Percentiles rank a stretch among this genome's conserved stretches.
These are phyloP conservation scores for Gilbertella persicaria DNA, from an alignment of 371 early-diverging fungal genomes.

Conservation along the genomic window DNA sequence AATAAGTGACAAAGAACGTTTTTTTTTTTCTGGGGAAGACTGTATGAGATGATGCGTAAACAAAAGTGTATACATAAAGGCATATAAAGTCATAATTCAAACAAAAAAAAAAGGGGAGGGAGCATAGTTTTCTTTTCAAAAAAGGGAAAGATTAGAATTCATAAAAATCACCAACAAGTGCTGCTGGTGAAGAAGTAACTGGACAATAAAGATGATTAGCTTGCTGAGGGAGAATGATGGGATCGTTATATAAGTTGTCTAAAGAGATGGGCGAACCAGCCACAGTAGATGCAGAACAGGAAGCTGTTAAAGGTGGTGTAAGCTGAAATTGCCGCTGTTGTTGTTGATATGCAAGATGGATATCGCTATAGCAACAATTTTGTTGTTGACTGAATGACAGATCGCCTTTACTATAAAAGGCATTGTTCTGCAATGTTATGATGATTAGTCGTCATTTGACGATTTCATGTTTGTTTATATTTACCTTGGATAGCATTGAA, in stretches of 20 bases:
- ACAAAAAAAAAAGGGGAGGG: background rate
- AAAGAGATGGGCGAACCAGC: conserved; percentile 34
- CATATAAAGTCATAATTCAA: background rate
- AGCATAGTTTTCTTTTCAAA: background rate
- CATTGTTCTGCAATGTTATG: too few relatives aligned
- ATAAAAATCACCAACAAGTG: background rate
- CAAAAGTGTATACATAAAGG: too few relatives aligned
- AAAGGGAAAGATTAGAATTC: background rate
- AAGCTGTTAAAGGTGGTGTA: conserved; percentile 34
- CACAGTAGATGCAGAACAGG: conserved; percentile 29
- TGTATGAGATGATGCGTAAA: too few relatives aligned
- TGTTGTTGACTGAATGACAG: conserved; percentile 2
- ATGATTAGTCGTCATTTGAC: too few relatives aligned
- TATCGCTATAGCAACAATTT: conserved; percentile 19
- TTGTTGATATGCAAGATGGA: conserved; percentile 13
- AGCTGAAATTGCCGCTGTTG: conserved; percentile 4
- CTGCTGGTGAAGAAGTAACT: conserved; percentile 13
- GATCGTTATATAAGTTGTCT: conserved; percentile 22
- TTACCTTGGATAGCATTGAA: conserved; percentile 4
- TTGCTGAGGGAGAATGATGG: conserved; percentile 10
- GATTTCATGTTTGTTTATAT: background rate
- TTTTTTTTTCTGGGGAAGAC: too few relatives aligned
- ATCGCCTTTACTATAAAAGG: background rate
- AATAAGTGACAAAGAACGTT: too few relatives aligned
- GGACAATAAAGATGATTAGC: conserved; percentile 3